Evolutionary conservation across 2,329 filamentous ascomycete genomes (phyloP), one percentile per base, ranked within the genome.

Genomic region (Bimuria novae-zelandiae): DNA sequence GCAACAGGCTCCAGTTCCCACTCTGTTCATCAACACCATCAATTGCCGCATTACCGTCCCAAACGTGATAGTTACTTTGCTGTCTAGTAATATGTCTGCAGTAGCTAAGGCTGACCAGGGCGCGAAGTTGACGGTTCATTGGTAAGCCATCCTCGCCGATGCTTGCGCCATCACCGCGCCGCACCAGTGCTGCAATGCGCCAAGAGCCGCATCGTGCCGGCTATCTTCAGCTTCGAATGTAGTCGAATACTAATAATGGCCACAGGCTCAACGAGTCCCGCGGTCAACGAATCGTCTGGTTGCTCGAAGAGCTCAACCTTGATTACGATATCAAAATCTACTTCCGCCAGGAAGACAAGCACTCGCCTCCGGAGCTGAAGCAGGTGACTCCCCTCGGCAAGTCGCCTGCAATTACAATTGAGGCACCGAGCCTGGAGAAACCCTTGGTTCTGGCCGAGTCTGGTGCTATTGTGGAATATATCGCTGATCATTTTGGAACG

Each of bases 341-440:
- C 80, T 90, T 90, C 72, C 87, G 92, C 32, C 71, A 72, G 33
- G 65, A 75, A 52, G 82, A 87, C 50, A 82, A 79, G 63, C 79
- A 89, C n/a, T 92, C 92, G 1, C 90, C 90, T 3, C 78, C 84
- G 0, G 88, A 89, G 65, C 82, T 97, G 40, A 87, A 89, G 67
- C 80, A 90, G 58, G 76, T 96, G 32, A 91, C 96, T 67, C 88
- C 90, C 0, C 80, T 97, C 3, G 93, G 93, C 56, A 96, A 96
- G 72, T 92, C 90, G 1, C 93, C 93, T 0, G 77, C 93, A 36
- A 77, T 97, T 59, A 84, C 83, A 7, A 79, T 97, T 62, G 77
- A 84, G 56, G 72, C 76, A 1, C 73, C 79, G 1, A 73, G 70
- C 0, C 73, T 66, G 11, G 64, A 73, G 2, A 74, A 81, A 55